Evolutionary conservation across 108 stramenopile species (phyloP), one percentile per base, ranked within the genome.

Genomic region (Cylindrotheca closterium): DNA sequence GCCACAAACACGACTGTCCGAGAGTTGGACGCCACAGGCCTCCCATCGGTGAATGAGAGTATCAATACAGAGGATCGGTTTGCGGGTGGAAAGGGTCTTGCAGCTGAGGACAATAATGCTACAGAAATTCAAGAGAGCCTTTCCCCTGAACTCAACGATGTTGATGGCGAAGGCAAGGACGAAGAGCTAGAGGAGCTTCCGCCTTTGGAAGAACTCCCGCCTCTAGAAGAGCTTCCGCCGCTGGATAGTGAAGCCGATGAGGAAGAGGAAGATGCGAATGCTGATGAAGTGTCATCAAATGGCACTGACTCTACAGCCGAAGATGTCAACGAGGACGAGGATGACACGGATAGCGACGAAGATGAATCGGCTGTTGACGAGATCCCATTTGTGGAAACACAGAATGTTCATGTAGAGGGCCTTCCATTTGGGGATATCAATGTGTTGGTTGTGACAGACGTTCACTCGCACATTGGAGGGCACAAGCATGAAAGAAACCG

Each of bases 381-480:
- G 28, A 3, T 5, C 17, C 45, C 45, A 17, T 15, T 46, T 17
- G 45, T 46, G n/a, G n/a, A n/a, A n/a, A n/a, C n/a, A n/a, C n/a
- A n/a, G n/a, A n/a, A n/a, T n/a, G n/a, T n/a, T n/a, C n/a, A 42
- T 7, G 37, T 42, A 42, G 15, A 62, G 8, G 46, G 65, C 22
- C 52, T 73, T 23, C 71, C 71, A 1, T 63, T 73, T 58, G 71
- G 58, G 8, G 85, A 82, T 59, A 85, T 92, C 55, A 92, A 88
- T 58, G 73, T 92, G 10, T 32, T 92, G 18, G 77, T 88, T 25
- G 53, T 89, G 37, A 93, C 91, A 2, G 91, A 93, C 50, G 85
- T 86, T 0, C 91, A 93, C 78, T 78, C 82, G 68, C 49, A 55
- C 47, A 63, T 93, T 3, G 82, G 59, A 32, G 82, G 85, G 8